These are phyloP conservation scores for Penicillium soppii DNA, from an alignment of 495 filamentous ascomycete genomes.

Conservation along the genomic window DNA sequence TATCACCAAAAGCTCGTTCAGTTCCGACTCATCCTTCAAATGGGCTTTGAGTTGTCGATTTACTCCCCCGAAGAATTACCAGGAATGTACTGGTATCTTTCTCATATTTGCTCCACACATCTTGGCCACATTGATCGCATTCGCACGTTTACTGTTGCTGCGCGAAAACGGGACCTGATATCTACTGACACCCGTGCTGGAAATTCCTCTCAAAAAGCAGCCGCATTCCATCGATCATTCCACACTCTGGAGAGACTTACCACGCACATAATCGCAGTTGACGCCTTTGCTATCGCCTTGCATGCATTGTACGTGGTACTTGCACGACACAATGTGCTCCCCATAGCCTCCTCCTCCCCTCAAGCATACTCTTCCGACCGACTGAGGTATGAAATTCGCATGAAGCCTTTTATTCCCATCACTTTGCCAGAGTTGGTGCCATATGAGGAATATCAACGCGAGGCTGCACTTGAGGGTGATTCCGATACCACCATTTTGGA, in stretches of 20 bases:
- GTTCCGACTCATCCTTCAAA: conserved; percentile 84
- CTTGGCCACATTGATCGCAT: conserved; percentile 68
- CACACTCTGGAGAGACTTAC: conserved; percentile 58
- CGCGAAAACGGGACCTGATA: conserved; percentile 30
- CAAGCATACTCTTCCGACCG: conserved; percentile 68
- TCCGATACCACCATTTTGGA: conserved; percentile 52
- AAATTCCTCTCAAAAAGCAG: conserved; percentile 23
- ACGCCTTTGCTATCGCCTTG: conserved; percentile 69
- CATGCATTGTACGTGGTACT: conserved; percentile 67
- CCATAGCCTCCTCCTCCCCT: conserved; percentile 44
- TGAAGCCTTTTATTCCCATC: conserved; percentile 81
- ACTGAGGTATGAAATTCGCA: conserved; percentile 80
- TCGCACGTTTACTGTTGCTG: conserved; percentile 53
- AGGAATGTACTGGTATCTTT: conserved; percentile 83
- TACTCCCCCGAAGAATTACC: conserved; percentile 85
- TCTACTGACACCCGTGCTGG: not conserved
- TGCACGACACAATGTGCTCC: conserved; percentile 57
- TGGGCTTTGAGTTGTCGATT: conserved; percentile 92
- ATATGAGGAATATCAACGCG: conserved; percentile 56
- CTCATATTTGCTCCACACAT: conserved; percentile 49
- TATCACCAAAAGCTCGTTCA: conserved; percentile 85
- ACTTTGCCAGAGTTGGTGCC: conserved; percentile 68
- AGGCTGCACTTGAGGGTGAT: conserved; percentile 40
- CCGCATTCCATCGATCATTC: conserved; percentile 52
- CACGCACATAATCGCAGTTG: conserved; percentile 66